These are phyloP conservation scores for Groenewaldozyma auringiensis DNA, from an alignment of 1,139 yeast genomes.

Conservation along the genomic window DNA sequence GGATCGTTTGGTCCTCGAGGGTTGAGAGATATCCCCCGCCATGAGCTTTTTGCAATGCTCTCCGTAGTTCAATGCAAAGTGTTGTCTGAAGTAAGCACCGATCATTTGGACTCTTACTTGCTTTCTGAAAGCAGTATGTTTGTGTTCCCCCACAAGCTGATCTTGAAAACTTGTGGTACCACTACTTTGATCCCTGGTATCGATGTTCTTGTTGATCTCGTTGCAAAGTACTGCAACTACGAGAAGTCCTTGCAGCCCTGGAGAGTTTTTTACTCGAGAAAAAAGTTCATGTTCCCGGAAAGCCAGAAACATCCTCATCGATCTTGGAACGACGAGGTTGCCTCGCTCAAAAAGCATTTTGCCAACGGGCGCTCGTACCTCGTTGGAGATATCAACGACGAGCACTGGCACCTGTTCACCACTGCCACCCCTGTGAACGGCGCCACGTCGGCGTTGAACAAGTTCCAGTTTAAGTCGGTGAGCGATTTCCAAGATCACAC, in stretches of 20 bases:
- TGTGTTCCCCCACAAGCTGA: conserved; percentile 77
- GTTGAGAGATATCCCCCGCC: conserved; percentile 58
- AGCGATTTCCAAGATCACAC: conserved; percentile 53
- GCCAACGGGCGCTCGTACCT: conserved; percentile 59
- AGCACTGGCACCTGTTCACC: conserved; percentile 87
- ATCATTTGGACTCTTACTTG: conserved; percentile 70
- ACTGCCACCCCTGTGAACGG: conserved; percentile 30
- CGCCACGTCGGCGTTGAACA: conserved; percentile 1
- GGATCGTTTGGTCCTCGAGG: conserved; percentile 20
- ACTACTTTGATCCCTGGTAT: conserved; percentile 83
- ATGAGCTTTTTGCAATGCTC: conserved; percentile 63
- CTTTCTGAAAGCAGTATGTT: conserved; percentile 86
- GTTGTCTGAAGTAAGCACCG: conserved; percentile 65
- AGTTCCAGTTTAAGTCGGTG: conserved; percentile 10
- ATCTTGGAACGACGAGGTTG: conserved; percentile 78
- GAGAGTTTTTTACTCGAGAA: conserved; percentile 80
- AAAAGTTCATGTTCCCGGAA: conserved; percentile 88
- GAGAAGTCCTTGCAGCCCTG: conserved; percentile 38
- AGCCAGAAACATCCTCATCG: conserved; percentile 75
- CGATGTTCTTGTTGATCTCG: conserved; percentile 51
- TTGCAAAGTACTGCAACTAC: conserved; percentile 40
- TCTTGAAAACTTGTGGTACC: conserved; percentile 93
- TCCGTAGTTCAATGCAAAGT: conserved; percentile 85
- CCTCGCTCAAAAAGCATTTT: conserved; percentile 49
- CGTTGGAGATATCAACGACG: conserved; percentile 72